phyloP scores from a whole-genome alignment of 176 grass and related monocot species.

The Cenchrus americanus region DNA sequence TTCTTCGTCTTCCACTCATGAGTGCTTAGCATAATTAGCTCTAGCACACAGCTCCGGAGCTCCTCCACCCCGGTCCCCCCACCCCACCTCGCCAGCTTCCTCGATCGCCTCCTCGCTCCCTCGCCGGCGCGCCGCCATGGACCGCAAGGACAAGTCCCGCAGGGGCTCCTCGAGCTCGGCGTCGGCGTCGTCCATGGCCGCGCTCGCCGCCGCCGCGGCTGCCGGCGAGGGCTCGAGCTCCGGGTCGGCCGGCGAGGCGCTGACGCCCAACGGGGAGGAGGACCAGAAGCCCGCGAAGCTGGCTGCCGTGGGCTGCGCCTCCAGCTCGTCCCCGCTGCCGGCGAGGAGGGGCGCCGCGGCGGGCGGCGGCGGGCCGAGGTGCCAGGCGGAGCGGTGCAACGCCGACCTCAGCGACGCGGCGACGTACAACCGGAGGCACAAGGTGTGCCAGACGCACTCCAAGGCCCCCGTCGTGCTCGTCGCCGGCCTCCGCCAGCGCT shows the following conservation, averaged over 20 bases:
- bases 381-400: constrained; percentile 85
- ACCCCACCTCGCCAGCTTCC: not conserved
- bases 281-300: constrained; percentile 33
- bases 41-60: not conserved
- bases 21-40: constrained; percentile 5
- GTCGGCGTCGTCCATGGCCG: constrained; percentile 48
- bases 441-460: constrained; percentile 85
- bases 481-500: constrained; percentile 90
- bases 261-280: constrained; percentile 23
- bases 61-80: not conserved
- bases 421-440: constrained; percentile 86
- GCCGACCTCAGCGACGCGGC: constrained; percentile 70
- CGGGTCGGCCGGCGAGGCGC: not conserved
- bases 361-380: constrained; percentile 50
- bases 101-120: not conserved
- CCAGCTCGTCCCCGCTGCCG: constrained; percentile 24
- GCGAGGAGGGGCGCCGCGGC: constrained; percentile 38
- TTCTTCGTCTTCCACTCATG: constrained; percentile 41
- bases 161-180: constrained; percentile 29
- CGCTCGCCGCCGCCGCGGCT: constrained; percentile 49
- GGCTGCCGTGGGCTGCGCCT: not conserved
- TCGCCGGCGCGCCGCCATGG: constrained; percentile 21
- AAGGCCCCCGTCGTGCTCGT: constrained; percentile 83
- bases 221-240: constrained; percentile 36
- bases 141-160: constrained; percentile 45